Conservation (phyloP, 352 stramenopile genomes). For the Globisporangium alternatum region DNA sequence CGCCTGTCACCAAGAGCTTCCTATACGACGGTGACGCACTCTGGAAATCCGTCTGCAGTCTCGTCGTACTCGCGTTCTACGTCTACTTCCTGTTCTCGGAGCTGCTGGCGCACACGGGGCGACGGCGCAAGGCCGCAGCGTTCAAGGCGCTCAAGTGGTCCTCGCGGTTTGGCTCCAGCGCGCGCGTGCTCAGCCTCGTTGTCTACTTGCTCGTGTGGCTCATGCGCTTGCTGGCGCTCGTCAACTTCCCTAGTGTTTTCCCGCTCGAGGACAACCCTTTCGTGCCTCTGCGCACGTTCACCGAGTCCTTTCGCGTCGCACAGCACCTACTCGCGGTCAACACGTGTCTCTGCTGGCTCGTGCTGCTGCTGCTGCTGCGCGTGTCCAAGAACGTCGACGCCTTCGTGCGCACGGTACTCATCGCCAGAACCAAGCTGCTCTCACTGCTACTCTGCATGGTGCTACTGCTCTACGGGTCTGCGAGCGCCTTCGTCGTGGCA, state of each 20-base stretch:
- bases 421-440: constrained; percentile 28
- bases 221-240: constrained; percentile 31
- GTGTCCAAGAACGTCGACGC: constrained; percentile 39
- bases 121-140: constrained; percentile 19
- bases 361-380: constrained; percentile 39
- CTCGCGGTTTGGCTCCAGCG: constrained; percentile 26
- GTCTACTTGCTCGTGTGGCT: constrained; percentile 45
- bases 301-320: constrained; percentile 33
- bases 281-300: constrained; percentile 34
- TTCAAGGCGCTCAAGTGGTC: constrained; percentile 25
- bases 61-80: constrained; percentile 40
- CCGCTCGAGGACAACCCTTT: constrained; percentile 32
- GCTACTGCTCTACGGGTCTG: constrained; percentile 43
- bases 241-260: constrained; percentile 33
- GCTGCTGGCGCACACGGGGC: constrained; percentile 26
- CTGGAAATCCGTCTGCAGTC: constrained; percentile 26
- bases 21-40: constrained; percentile 28
- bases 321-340: constrained; percentile 34
- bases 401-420: constrained; percentile 33
- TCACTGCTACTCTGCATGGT: constrained; percentile 31
- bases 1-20: constrained; percentile 42
- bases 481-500: constrained; percentile 40
- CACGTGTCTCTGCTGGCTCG: constrained; percentile 41
- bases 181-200: constrained; percentile 29
- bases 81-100: constrained; percentile 45